A percentile compares a stretch with the other conserved stretches of the same genome.
Conservation (phyloP, 345 rosid species). For the Isatis tinctoria region DNA sequence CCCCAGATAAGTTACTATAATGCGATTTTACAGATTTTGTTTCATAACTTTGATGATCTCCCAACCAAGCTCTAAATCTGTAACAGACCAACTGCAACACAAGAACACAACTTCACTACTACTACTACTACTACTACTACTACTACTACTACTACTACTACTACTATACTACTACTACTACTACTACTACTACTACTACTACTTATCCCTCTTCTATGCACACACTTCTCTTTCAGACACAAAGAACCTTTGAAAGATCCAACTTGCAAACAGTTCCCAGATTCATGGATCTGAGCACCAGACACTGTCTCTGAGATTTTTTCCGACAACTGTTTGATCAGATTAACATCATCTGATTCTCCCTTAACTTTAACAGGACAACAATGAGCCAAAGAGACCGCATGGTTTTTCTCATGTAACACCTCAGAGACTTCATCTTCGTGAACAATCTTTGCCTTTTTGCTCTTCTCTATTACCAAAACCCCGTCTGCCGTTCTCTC, state of each 20-base stretch:
- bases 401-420: constrained; percentile 47
- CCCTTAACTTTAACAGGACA: constrained; percentile 38
- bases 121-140: background rate
- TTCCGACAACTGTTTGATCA: constrained; percentile 37
- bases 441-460: constrained; percentile 62
- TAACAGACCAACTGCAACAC: constrained; percentile 71
- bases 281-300: constrained; percentile 38
- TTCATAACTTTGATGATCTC: constrained; percentile 40
- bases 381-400: constrained; percentile 54
- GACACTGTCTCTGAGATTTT: constrained; percentile 37
- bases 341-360: constrained; percentile 20
- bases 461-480: constrained; percentile 47
- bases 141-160: background rate
- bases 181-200: background rate
- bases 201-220: constrained; percentile 36
- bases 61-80: constrained; percentile 75
- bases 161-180: background rate
- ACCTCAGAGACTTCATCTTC: constrained; percentile 58
- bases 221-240: constrained; percentile 58
- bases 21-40: background rate
- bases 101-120: constrained; percentile 34
- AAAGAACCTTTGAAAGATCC: constrained; percentile 47
- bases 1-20: background rate
- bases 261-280: constrained; percentile 46
- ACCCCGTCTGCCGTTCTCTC: constrained; percentile 62